A percentile compares a stretch with the other conserved stretches of the same genome.
Conservation (phyloP, 192 early-diverging fungal genomes). For the Glomus cerebriforme region DNA sequence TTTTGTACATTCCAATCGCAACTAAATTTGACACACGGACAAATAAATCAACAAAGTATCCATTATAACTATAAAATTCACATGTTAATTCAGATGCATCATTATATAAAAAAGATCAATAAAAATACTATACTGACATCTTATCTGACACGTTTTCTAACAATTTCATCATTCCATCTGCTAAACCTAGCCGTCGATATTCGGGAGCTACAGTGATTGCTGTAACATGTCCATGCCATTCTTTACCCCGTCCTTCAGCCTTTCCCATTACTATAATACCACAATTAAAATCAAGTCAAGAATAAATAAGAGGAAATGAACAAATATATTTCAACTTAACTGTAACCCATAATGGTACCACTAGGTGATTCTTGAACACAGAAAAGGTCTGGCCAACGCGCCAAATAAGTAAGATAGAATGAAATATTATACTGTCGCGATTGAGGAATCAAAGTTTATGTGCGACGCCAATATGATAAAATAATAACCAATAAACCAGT, state of each 20-base stretch:
- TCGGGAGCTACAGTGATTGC: conserved; percentile 96
- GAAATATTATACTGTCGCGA: conserved; percentile 82
- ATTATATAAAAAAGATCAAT: background rate
- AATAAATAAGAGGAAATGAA: background rate
- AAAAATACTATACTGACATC: conserved; percentile 45
- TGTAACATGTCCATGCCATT: conserved; percentile 99
- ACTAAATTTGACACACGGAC: conserved; percentile 90
- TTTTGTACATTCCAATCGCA: conserved; percentile 91
- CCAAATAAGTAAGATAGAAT: conserved; percentile 92
- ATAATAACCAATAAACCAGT: background rate
- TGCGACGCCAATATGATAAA: background rate
- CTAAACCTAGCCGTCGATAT: conserved; percentile 89
- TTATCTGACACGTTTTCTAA: conserved; percentile 92
- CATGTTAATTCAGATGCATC: background rate
- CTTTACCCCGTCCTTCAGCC: conserved; percentile 82
- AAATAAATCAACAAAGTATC: conserved; percentile 96
- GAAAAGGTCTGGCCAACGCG: conserved; percentile 94
- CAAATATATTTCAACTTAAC: conserved; percentile 41
- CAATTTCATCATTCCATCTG: conserved; percentile 83
- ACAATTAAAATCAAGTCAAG: background rate
- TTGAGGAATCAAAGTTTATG: background rate
- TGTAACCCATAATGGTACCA: conserved; percentile 81
- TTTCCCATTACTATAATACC: conserved; percentile 83
- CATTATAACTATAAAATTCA: conserved; percentile 56
- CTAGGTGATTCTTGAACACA: conserved; percentile 75